Evolutionary conservation across 2,329 filamentous ascomycete genomes (phyloP).

Genomic region (Phyllosticta capitalensis): DNA sequence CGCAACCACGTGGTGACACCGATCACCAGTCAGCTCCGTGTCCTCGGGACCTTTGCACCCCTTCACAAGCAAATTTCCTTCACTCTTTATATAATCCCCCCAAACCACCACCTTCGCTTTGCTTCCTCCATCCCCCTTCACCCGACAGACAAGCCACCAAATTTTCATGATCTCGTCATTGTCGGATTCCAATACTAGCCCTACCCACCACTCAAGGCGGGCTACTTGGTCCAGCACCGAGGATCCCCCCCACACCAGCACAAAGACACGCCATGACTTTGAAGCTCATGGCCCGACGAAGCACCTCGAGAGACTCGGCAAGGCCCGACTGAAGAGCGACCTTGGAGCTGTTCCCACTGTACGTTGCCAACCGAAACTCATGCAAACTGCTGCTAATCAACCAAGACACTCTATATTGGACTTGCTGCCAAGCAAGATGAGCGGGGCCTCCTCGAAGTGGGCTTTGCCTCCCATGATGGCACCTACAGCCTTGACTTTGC

Average conservation of each 20-base stretch:
- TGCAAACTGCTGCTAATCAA: background rate
- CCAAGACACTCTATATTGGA: constrained; percentile 46
- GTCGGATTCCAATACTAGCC: background rate
- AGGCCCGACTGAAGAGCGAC: constrained; percentile 13
- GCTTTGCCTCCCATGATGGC: constrained; percentile 62
- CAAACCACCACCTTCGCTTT: background rate
- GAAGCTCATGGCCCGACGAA: constrained; percentile 19
- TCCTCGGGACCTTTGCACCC: constrained; percentile 1
- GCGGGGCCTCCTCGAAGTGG: constrained; percentile 47
- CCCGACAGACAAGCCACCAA: background rate
- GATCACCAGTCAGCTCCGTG: background rate
- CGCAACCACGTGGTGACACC: constrained; percentile 1
- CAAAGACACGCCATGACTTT: constrained; percentile 19
- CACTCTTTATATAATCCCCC: background rate
- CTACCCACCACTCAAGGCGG: constrained; percentile 4
- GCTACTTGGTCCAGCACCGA: constrained; percentile 5
- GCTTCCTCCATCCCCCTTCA: background rate
- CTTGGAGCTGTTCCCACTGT: constrained; percentile 17
- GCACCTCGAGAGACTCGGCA: constrained; percentile 15
- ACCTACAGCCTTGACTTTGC: constrained; percentile 67
- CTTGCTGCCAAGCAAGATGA: constrained; percentile 48
- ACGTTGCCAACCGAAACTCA: background rate
- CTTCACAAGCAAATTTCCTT: constrained; percentile 1
- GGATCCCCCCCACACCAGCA: background rate
- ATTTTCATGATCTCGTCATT: constrained; percentile 5